A percentile compares a stretch with the other conserved stretches of the same genome.
phyloP scores from a whole-genome alignment of 1,284 basidiomycete species.

The Phellinidium pouzarii region DNA sequence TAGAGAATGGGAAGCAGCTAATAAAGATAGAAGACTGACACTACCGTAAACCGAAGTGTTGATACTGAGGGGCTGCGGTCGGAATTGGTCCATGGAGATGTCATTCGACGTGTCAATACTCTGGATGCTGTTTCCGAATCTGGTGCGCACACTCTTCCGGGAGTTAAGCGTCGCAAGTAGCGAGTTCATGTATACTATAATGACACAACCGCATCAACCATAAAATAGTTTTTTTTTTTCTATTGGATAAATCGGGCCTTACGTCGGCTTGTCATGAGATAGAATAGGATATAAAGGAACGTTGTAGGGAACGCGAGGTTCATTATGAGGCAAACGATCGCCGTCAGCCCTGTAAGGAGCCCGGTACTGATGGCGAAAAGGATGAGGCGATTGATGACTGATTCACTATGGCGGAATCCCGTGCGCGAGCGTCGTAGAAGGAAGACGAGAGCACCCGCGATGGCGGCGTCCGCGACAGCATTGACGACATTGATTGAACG shows the following conservation, averaged over 20 bases:
- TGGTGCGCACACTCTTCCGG: not conserved
- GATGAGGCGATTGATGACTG: slow-evolving; percentile 35
- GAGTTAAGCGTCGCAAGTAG: not conserved
- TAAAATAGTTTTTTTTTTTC: not conserved
- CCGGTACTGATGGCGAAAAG: slow-evolving; percentile 40
- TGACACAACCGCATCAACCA: not conserved
- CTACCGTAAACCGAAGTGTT: not conserved
- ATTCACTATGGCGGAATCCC: slow-evolving; percentile 21
- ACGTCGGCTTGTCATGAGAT: slow-evolving; percentile 7
- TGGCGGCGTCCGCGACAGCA: slow-evolving; percentile 30
- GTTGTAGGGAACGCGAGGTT: slow-evolving; percentile 9
- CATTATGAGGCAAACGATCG: slow-evolving; percentile 8
- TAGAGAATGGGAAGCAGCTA: no score
- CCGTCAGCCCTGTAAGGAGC: slow-evolving; percentile 29
- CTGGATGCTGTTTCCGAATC: not conserved
- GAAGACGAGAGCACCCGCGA: slow-evolving; percentile 33
- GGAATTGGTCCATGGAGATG: not conserved
- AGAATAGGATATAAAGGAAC: slow-evolving; percentile 15
- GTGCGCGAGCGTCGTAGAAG: slow-evolving; percentile 31
- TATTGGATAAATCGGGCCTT: not conserved
- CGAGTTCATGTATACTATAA: not conserved
- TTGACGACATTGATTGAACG: not conserved
- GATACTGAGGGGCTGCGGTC: not conserved
- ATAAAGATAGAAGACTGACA: not conserved
- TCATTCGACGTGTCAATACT: not conserved